Percentiles rank a stretch among this genome's conserved stretches.
phyloP scores from a whole-genome alignment of 2,329 filamentous ascomycete genomes.

The Penicillium sclerotigenum region DNA sequence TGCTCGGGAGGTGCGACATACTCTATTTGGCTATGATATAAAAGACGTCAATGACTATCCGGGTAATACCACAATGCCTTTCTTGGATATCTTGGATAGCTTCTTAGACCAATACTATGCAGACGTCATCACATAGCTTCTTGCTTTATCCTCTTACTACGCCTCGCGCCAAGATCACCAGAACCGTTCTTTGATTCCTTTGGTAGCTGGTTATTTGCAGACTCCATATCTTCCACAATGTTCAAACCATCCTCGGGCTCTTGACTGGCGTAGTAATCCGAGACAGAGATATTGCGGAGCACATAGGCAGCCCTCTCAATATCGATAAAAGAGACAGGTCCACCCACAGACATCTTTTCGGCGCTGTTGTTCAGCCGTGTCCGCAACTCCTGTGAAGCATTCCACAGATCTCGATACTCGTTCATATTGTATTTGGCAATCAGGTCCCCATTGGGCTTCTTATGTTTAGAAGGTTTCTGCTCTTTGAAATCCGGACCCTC shows the following conservation, averaged over 20 bases:
- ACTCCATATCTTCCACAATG: not conserved
- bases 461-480: conserved; percentile 14
- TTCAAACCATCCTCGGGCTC: not conserved
- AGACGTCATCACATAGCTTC: not conserved
- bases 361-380: conserved; percentile 22
- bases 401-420: conserved; percentile 39
- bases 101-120: not conserved
- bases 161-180: not conserved
- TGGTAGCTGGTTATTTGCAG: not conserved
- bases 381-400: conserved; percentile 23
- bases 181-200: not conserved
- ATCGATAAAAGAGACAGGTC: conserved; percentile 28
- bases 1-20: not conserved
- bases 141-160: not conserved
- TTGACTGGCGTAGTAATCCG: conserved; percentile 15
- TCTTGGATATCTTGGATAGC: too few species aligned
- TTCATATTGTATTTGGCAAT: conserved; percentile 42
- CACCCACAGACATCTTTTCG: not conserved
- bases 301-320: conserved; percentile 41
- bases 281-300: conserved; percentile 33
- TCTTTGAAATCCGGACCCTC: not conserved
- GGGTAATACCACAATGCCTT: not conserved
- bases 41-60: not conserved
- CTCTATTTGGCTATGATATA: not conserved
- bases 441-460: conserved; percentile 25